Evolutionary conservation across 495 filamentous ascomycete genomes (phyloP).

Genomic region (Immersiella caudata): DNA sequence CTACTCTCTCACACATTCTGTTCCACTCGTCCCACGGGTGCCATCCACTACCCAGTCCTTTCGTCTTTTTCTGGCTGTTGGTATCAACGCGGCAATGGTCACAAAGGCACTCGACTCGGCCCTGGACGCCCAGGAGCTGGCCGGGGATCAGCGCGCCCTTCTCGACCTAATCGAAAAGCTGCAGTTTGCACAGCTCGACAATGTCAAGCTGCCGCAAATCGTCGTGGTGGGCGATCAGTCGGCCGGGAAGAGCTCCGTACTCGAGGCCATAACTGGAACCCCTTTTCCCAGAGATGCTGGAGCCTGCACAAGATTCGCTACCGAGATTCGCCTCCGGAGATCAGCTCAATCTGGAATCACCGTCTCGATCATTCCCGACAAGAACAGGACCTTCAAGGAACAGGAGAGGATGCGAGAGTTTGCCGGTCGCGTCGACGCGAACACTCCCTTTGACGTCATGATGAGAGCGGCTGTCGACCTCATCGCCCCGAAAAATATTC

Average conservation of each 20-base stretch:
- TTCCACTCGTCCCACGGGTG: not conserved
- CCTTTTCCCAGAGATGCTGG: constrained; percentile 67
- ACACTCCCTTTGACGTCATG: constrained; percentile 39
- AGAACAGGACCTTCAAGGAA: constrained; percentile 36
- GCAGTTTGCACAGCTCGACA: constrained; percentile 45
- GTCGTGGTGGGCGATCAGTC: constrained; percentile 76
- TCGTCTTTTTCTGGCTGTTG: not conserved
- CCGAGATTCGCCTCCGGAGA: constrained; percentile 56
- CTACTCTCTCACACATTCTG: not conserved
- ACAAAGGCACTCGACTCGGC: constrained; percentile 37
- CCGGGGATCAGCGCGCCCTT: constrained; percentile 39
- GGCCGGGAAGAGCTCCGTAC: constrained; percentile 72
- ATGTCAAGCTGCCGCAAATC: constrained; percentile 64
- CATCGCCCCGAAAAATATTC: constrained; percentile 43
- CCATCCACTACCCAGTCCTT: constrained; percentile 5
- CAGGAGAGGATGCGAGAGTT: constrained; percentile 50
- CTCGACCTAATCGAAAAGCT: constrained; percentile 47
- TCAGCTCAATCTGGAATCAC: constrained; percentile 47
- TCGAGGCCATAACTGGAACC: constrained; percentile 72
- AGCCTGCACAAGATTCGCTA: constrained; percentile 70
- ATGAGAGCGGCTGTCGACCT: constrained; percentile 41
- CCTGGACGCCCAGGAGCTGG: constrained; percentile 41
- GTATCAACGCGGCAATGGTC: not conserved
- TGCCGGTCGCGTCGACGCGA: constrained; percentile 38
- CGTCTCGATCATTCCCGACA: constrained; percentile 57